Conservation (phyloP, 805 yeast genomes). For the Yarrowia sp. region DNA sequence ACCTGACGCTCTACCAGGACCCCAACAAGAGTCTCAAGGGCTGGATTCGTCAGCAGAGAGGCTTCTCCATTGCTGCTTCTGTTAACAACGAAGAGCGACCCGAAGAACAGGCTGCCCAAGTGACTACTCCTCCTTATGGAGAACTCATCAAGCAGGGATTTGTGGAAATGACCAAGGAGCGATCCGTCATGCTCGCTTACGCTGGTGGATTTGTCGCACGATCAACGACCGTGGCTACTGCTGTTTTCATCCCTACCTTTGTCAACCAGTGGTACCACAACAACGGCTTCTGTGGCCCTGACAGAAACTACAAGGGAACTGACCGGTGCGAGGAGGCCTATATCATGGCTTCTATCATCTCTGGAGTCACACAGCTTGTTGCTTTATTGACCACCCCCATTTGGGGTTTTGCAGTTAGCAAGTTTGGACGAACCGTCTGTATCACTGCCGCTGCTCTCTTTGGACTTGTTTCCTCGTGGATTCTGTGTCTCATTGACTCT, state of each 20-base stretch:
- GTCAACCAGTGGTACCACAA: conserved; percentile 63
- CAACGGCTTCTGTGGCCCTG: conserved; percentile 57
- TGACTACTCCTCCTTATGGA: conserved; percentile 49
- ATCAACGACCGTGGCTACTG: conserved; percentile 62
- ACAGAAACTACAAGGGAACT: conserved; percentile 41
- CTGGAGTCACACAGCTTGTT: conserved; percentile 69
- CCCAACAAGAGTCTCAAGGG: conserved; percentile 48
- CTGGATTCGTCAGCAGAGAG: conserved; percentile 46
- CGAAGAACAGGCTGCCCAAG: conserved; percentile 39
- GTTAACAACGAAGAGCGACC: conserved; percentile 45
- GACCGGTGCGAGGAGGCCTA: conserved; percentile 57
- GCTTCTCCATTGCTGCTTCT: conserved; percentile 47
- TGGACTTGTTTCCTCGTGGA: conserved; percentile 43
- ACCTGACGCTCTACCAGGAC: conserved; percentile 52
- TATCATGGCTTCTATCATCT: conserved; percentile 67
- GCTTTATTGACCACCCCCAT: conserved; percentile 68
- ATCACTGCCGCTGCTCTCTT: conserved; percentile 45
- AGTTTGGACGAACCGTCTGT: conserved; percentile 51
- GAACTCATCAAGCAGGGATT: conserved; percentile 58
- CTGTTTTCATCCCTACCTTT: conserved; percentile 68
- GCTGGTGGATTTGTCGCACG: conserved; percentile 69
- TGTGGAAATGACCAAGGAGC: conserved; percentile 55
- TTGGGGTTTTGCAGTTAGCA: conserved; percentile 66
- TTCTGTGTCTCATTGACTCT: conserved; percentile 50
- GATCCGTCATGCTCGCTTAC: conserved; percentile 62